Base-by-base conservation (phyloP, 1,284 basidiomycete species). In the Dichomitus squalens region DNA sequence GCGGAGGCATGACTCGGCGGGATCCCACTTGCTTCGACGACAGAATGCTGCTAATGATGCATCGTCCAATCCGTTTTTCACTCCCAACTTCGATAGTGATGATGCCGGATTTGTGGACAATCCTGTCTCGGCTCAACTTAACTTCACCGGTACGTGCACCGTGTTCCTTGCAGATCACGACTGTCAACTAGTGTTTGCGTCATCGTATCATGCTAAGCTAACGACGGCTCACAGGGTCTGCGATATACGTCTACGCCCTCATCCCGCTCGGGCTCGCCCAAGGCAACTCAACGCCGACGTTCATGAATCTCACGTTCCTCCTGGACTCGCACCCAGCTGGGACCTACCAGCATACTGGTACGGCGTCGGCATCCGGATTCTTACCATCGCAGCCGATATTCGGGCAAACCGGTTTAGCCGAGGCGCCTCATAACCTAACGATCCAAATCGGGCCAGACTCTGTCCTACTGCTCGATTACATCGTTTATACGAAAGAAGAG, bases 401-500 rank as follows among this genome's bases (percentile, higher is more conserved):
- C 65, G 66, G 73, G 25, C 64, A 68, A 44, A 49, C 58, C 38
- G 72, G 68, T n/a, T 67, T 84, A 11, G 20, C 70, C 16, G 72
- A 79, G 33, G 71, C 64, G 4, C 68, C 71, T 3, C 82, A 85
- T 65, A 63, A 73, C 40, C 68, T 85, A 25, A 67, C 71, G 20
- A 69, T 83, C 36, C 72, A 72, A 49, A 70, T 84, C 55, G 79
- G 73, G 16, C 73, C 73, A 29, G 74, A 76, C 56, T 81, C 80
- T 12, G 74, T 76, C 2, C 77, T 84, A 57, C 63, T 82, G 4
- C 76, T 84, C 48, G 80, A 84, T 65, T 79, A 77, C 59, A 70
- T 81, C 47, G 65, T 80, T 8, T 79, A 79, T 60, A 80, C 79
- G 4, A 65, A 69, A 48, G 58, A 29, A 23, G 66, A 21, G 58